These are phyloP conservation scores for Aspergillus cavernicola DNA, from an alignment of 495 filamentous ascomycete genomes.

Conservation along the genomic window DNA sequence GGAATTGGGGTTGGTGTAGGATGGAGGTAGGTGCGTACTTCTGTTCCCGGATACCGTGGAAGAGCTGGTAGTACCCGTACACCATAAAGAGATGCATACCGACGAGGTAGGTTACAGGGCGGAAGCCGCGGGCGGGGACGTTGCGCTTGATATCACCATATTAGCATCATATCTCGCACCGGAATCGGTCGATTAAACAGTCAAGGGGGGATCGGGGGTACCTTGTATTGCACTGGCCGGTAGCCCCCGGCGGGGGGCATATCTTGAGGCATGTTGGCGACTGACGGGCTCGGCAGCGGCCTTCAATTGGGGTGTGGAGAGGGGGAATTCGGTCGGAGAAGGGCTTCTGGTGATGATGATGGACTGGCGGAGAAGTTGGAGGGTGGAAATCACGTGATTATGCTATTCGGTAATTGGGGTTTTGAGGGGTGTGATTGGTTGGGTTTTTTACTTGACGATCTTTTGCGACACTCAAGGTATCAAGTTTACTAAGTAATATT, in stretches of 20 bases:
- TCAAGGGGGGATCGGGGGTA: constrained; percentile 33
- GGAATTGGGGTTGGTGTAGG: too few relatives aligned
- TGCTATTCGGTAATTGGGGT: constrained; percentile 35
- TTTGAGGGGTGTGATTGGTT: constrained; percentile 30
- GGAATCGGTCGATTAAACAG: background rate
- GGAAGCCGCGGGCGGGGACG: constrained; percentile 87
- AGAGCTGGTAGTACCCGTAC: constrained; percentile 83
- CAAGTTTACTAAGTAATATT: too few relatives aligned
- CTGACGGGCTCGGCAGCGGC: constrained; percentile 16
- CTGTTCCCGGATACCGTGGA: constrained; percentile 74
- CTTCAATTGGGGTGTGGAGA: constrained; percentile 24
- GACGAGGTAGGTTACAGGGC: constrained; percentile 69
- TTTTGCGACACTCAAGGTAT: background rate
- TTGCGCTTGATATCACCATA: constrained; percentile 56
- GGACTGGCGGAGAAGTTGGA: constrained; percentile 34
- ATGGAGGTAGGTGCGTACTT: constrained; percentile 59
- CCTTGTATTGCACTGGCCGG: constrained; percentile 93
- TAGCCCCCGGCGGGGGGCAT: constrained; percentile 95
- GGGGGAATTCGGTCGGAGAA: constrained; percentile 16
- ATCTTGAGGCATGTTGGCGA: constrained; percentile 63
- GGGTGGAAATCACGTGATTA: constrained; percentile 32
- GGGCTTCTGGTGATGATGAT: constrained; percentile 16
- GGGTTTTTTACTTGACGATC: background rate
- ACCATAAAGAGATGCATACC: constrained; percentile 71
- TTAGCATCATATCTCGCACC: background rate